These are phyloP conservation scores for Cytospora chrysosperma DNA, from an alignment of 2,329 filamentous ascomycete species.

Conservation along the genomic window DNA sequence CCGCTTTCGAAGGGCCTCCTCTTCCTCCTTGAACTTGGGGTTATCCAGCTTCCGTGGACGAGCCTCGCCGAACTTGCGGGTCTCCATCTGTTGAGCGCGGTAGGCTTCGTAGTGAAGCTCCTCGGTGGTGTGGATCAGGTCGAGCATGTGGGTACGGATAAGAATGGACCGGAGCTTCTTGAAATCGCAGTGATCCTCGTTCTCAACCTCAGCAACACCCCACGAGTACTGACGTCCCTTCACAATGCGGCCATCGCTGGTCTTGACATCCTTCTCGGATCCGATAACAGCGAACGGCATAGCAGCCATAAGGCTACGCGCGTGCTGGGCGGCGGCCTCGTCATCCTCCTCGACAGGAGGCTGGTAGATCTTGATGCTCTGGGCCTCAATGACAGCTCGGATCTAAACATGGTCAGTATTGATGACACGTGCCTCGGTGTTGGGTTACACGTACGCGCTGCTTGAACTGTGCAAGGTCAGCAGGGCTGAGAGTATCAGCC, in stretches of 20 bases:
- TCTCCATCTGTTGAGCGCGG: conserved; percentile 99
- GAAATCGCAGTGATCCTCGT: conserved; percentile 99
- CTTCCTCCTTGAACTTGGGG: conserved; percentile 99
- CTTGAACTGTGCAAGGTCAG: conserved; percentile 93
- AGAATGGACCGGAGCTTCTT: conserved; percentile 99
- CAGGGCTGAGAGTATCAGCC: conserved; percentile 93
- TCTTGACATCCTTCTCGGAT: conserved; percentile 99
- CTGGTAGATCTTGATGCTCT: conserved; percentile 99
- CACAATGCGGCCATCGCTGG: conserved; percentile 89
- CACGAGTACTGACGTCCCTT: conserved; percentile 99
- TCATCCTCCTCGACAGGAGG: conserved; percentile 98
- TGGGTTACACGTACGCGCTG: conserved; percentile 63
- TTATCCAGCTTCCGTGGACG: conserved; percentile 97
- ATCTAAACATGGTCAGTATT: conserved; percentile 58
- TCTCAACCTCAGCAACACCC: conserved; percentile 99
- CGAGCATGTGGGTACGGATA: conserved; percentile 99
- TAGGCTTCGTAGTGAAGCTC: conserved; percentile 99
- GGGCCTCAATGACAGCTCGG: conserved; percentile 90
- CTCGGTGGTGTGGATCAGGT: conserved; percentile 99
- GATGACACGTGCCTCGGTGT: neutral
- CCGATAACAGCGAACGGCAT: conserved; percentile 99
- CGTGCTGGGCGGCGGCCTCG: conserved; percentile 91
- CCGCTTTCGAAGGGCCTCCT: conserved; percentile 95
- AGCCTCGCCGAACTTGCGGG: conserved; percentile 97
- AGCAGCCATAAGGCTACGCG: conserved; percentile 88